phyloP scores from a whole-genome alignment of 2,329 filamentous ascomycete species.

The Ophiocordyceps camponoti-floridani region DNA sequence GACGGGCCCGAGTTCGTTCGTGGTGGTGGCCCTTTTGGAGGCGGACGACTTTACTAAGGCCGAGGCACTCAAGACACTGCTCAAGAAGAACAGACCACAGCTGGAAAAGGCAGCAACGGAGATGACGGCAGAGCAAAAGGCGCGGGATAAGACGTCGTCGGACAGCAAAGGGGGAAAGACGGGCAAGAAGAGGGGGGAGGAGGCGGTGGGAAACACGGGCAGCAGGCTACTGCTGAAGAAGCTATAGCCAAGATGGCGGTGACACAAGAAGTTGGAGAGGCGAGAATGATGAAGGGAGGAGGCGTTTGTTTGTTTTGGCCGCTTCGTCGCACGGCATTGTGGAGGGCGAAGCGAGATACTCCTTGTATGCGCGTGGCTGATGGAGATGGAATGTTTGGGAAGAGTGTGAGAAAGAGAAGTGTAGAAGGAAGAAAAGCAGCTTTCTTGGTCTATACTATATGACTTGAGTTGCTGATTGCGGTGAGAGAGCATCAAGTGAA shows the following conservation, averaged over 20 bases:
- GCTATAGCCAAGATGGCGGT: conserved; percentile 14
- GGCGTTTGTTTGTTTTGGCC: background rate
- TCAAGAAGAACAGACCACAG: conserved; percentile 56
- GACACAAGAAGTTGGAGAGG: background rate
- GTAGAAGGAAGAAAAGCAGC: no score
- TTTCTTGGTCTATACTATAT: no score
- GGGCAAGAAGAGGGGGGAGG: conserved; percentile 23
- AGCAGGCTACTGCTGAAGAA: conserved; percentile 42
- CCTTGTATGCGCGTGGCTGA: background rate
- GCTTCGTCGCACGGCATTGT: background rate
- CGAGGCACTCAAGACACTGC: conserved; percentile 45
- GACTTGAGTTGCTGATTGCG: no score
- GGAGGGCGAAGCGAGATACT: background rate
- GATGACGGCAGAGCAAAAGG: conserved; percentile 36
- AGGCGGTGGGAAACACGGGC: conserved; percentile 41
- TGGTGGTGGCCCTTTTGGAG: conserved; percentile 68
- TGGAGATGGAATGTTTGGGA: no score
- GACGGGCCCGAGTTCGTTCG: conserved; percentile 69
- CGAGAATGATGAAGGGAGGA: background rate
- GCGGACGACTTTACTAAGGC: conserved; percentile 49
- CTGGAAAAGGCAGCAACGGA: conserved; percentile 49
- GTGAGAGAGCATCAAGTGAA: no score
- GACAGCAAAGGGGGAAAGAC: conserved; percentile 23
- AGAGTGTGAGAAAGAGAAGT: no score
- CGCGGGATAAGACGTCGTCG: conserved; percentile 24